Evolutionary conservation across 2,329 filamentous ascomycete species (phyloP).

Genomic region (Hortaea sp.): DNA sequence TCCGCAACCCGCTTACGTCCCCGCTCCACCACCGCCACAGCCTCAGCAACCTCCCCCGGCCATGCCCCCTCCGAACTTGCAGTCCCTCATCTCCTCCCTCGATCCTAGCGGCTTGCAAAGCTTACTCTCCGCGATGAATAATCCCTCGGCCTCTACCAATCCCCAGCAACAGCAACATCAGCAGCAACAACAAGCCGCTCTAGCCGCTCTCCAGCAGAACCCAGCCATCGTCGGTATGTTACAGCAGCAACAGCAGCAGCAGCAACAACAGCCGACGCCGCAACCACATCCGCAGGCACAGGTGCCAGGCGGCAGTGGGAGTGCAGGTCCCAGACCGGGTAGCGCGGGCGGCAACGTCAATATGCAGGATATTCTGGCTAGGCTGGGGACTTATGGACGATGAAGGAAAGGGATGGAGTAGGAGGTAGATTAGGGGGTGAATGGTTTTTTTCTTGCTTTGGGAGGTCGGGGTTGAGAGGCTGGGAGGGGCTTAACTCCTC

Average conservation of each 20-base stretch:
- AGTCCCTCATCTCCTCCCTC: constrained; percentile 55
- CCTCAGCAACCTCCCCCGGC: not conserved
- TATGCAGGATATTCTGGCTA: constrained; percentile 66
- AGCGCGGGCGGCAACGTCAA: constrained; percentile 21
- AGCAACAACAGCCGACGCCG: constrained; percentile 16
- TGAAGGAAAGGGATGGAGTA: not conserved
- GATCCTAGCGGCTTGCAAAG: constrained; percentile 63
- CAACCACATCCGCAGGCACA: constrained; percentile 5
- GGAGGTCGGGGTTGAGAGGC: too few relatives aligned
- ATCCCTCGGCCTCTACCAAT: constrained; percentile 1
- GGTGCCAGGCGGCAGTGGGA: too few relatives aligned
- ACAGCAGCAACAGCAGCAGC: constrained; percentile 24
- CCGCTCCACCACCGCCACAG: constrained; percentile 12
- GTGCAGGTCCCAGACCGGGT: not conserved
- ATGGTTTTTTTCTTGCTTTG: too few relatives aligned
- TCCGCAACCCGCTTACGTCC: constrained; percentile 7
- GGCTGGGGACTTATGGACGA: constrained; percentile 43
- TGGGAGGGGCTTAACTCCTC: too few relatives aligned
- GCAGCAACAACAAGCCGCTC: constrained; percentile 21
- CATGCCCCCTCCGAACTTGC: constrained; percentile 41
- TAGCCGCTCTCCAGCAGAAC: constrained; percentile 20
- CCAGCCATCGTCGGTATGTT: constrained; percentile 18
- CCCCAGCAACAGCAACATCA: constrained; percentile 12
- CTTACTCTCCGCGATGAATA: constrained; percentile 50
- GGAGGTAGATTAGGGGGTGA: not conserved